These are phyloP conservation scores for Parsonsia alboflavescens DNA, from an alignment of 257 asterid species.

Conservation along the genomic window DNA sequence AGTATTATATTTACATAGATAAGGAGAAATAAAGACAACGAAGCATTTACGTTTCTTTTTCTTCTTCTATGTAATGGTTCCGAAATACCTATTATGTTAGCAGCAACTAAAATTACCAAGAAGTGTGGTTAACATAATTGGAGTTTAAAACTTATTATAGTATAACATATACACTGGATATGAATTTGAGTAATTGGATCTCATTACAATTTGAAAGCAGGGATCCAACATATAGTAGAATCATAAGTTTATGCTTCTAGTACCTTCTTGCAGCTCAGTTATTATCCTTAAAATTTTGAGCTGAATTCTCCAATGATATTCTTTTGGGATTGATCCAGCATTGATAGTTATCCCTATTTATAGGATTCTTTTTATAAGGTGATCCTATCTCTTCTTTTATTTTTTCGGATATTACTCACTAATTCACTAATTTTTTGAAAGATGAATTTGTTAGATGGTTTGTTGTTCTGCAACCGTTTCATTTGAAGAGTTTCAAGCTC, in stretches of 20 bases:
- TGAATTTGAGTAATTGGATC: no score
- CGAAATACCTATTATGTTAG: neutral
- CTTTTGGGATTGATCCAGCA: neutral
- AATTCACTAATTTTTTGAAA: neutral
- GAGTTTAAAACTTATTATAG: neutral
- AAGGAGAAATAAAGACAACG: neutral
- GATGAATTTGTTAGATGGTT: neutral
- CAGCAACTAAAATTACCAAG: neutral
- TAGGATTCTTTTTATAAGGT: neutral
- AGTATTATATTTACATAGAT: neutral
- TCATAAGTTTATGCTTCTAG: neutral
- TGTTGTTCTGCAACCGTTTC: neutral
- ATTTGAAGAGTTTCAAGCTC: neutral
- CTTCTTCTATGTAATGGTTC: neutral
- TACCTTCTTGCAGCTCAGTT: neutral
- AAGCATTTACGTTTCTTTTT: neutral
- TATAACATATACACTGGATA: neutral
- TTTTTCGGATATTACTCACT: neutral
- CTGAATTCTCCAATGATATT: neutral
- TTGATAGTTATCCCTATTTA: neutral
- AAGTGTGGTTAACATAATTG: neutral
- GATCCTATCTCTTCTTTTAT: neutral
- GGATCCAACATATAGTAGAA: neutral
- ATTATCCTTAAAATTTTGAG: neutral
- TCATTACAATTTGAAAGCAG: neutral